phyloP scores from a whole-genome alignment of 2,329 filamentous ascomycete genomes.

The Acrodontium crateriforme region DNA sequence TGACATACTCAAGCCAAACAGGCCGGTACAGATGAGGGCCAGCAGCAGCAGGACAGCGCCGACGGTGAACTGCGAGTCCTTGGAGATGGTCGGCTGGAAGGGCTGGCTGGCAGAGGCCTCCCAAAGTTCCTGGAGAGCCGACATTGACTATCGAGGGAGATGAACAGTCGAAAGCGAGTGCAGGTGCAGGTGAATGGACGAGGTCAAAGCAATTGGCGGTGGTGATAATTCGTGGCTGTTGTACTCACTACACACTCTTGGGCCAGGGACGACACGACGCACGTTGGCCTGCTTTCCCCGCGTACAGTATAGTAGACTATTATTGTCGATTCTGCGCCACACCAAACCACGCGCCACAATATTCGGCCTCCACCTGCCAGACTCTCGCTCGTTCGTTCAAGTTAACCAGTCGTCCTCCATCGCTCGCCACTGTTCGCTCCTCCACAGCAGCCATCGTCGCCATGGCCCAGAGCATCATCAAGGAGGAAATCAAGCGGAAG shows the following conservation, averaged over 20 bases:
- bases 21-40: constrained; percentile 55
- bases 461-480: constrained; percentile 21
- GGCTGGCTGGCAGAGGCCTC: constrained; percentile 79
- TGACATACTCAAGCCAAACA: constrained; percentile 71
- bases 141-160: constrained; percentile 35
- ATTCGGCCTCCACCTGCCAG: too few species aligned
- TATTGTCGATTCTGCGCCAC: too few species aligned
- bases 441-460: background rate
- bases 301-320: too few species aligned
- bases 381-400: too few species aligned
- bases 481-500: constrained; percentile 43
- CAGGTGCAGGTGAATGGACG: too few species aligned
- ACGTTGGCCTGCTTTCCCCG: too few species aligned
- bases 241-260: too few species aligned
- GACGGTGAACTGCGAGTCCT: constrained; percentile 70
- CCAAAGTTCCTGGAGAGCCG: constrained; percentile 72
- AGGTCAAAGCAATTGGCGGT: too few species aligned
- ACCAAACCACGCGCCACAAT: too few species aligned
- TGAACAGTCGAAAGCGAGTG: background rate
- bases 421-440: background rate
- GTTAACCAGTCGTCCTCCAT: too few species aligned
- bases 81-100: constrained; percentile 66
- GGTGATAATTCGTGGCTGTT: too few species aligned
- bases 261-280: too few species aligned
- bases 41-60: constrained; percentile 62